These are phyloP conservation scores for Diutina pseudorugosa DNA, from an alignment of 1,139 yeast genomes.

Conservation along the genomic window DNA sequence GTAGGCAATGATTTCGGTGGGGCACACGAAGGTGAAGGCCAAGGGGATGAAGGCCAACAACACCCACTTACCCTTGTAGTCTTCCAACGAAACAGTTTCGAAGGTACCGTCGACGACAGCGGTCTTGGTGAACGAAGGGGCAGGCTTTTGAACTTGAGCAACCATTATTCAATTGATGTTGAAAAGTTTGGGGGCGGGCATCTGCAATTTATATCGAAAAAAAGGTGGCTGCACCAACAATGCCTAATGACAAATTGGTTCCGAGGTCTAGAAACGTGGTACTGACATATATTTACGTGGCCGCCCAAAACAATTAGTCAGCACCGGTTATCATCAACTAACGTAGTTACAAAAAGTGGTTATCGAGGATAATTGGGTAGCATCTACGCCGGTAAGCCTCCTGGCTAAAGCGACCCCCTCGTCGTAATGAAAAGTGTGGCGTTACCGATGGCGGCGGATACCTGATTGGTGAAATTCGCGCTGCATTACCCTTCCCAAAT, in stretches of 20 bases:
- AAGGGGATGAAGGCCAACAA: constrained; percentile 92
- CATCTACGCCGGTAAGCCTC: neutral
- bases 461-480: constrained; percentile 1
- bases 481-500: neutral
- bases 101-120: constrained; percentile 94
- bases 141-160: constrained; percentile 85
- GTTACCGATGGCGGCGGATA: constrained; percentile 2
- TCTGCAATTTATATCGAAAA: neutral
- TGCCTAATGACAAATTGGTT: neutral
- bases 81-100: constrained; percentile 87
- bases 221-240: constrained; percentile 1
- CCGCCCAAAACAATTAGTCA: neutral
- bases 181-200: neutral
- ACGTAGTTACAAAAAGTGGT: neutral
- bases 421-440: neutral
- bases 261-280: constrained; percentile 1
- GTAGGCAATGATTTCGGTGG: constrained; percentile 97
- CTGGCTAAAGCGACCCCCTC: neutral
- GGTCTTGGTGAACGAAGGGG: constrained; percentile 90
- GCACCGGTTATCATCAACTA: neutral
- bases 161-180: constrained; percentile 39
- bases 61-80: constrained; percentile 97
- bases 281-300: neutral
- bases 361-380: neutral
- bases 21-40: constrained; percentile 98